These are phyloP conservation scores for Raffaelea ambrosiae DNA, from an alignment of 2,329 filamentous ascomycete species.

Conservation along the genomic window DNA sequence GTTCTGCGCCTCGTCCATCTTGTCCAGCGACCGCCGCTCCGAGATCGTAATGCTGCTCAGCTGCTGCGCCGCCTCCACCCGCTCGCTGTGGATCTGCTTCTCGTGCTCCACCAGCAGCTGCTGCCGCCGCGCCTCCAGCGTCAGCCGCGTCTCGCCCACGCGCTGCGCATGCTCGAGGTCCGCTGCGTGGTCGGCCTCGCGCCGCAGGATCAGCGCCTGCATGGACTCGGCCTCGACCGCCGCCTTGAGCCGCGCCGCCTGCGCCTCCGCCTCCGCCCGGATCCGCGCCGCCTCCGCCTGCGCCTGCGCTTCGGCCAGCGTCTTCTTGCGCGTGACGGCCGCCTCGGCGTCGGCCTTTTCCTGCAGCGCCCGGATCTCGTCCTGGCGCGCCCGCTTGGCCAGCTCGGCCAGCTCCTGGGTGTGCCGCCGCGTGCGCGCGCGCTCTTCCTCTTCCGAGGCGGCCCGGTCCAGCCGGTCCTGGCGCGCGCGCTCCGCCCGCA, in stretches of 20 bases:
- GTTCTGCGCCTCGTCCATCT: conserved; percentile 37
- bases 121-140: conserved; percentile 34
- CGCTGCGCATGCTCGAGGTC: conserved; percentile 33
- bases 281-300: not conserved
- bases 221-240: conserved; percentile 2
- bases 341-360: conserved; percentile 41
- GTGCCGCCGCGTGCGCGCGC: conserved; percentile 36
- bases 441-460: conserved; percentile 38
- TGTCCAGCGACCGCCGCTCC: conserved; percentile 43
- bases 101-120: conserved; percentile 41
- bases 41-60: conserved; percentile 38
- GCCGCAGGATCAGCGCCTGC: conserved; percentile 2
- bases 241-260: not conserved
- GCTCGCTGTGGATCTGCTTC: conserved; percentile 32
- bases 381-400: conserved; percentile 34
- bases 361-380: conserved; percentile 34
- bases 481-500: conserved; percentile 40
- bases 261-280: not conserved
- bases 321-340: conserved; percentile 19
- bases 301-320: conserved; percentile 5
- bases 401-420: conserved; percentile 41
- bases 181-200: conserved; percentile 33
- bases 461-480: conserved; percentile 36
- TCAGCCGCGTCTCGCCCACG: conserved; percentile 37
- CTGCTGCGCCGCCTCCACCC: conserved; percentile 38